Evolutionary conservation across 441 rosid species (phyloP).

Genomic region (Gossypium davidsonii): DNA sequence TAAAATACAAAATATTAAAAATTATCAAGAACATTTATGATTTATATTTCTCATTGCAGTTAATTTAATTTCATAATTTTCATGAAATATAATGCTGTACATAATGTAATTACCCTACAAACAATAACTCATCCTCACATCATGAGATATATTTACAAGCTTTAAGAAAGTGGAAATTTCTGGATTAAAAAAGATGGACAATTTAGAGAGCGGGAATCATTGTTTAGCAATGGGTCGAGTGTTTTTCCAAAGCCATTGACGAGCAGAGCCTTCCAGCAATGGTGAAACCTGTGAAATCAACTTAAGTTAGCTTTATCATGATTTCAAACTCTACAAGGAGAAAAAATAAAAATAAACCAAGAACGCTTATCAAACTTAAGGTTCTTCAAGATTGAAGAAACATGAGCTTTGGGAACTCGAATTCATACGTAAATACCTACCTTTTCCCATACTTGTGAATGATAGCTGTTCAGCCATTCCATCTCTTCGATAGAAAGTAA

Average conservation of each 20-base stretch:
- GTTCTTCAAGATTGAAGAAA: neutral
- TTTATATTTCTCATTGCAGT: neutral
- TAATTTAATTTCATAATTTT: neutral
- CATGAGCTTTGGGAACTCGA: neutral
- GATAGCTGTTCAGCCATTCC: conserved; percentile 80
- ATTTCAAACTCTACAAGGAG: neutral
- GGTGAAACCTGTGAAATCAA: conserved; percentile 63
- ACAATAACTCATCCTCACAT: neutral
- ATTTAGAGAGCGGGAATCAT: conserved; percentile 19
- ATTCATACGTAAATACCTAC: conserved; percentile 26
- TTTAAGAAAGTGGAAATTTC: neutral
- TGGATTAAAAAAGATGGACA: neutral
- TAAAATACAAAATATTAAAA: too few species aligned
- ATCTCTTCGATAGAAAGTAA: conserved; percentile 58
- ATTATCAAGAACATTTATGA: neutral
- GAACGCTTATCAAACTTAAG: neutral
- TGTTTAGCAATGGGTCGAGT: conserved; percentile 46
- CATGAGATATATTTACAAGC: neutral
- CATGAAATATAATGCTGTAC: neutral
- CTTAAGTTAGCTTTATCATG: neutral
- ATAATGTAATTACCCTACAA: neutral
- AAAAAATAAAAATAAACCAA: neutral
- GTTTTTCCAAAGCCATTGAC: conserved; percentile 83
- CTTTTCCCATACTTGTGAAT: conserved; percentile 87
- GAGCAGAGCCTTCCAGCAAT: conserved; percentile 61